Conservation (phyloP, 2,329 filamentous ascomycete species). For the Cercospora sp. region DNA sequence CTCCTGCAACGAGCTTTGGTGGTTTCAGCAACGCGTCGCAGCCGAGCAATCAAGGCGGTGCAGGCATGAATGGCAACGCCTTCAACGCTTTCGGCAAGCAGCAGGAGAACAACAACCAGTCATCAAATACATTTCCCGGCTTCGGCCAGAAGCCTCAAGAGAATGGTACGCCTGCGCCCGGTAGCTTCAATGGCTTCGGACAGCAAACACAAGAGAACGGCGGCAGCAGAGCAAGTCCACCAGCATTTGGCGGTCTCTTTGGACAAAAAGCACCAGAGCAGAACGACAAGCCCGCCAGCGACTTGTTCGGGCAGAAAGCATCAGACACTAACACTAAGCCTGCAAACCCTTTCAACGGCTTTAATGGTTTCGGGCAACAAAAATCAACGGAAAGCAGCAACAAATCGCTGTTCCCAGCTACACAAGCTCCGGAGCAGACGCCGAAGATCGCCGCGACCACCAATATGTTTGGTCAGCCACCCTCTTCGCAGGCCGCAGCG, state of each 20-base stretch:
- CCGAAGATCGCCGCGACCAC: conserved; percentile 9
- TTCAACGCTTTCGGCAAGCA: conserved; percentile 5
- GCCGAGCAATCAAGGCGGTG: conserved; percentile 17
- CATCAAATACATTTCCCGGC: conserved; percentile 12
- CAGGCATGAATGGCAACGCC: conserved; percentile 9
- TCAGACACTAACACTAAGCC: conserved; percentile 9
- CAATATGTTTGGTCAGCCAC: conserved; percentile 17
- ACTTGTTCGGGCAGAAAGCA: conserved; percentile 6
- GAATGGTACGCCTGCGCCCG: conserved; percentile 14
- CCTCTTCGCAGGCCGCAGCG: conserved; percentile 14
- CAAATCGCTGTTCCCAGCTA: conserved; percentile 15
- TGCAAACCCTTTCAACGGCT: not conserved
- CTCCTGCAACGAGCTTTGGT: conserved; percentile 23
- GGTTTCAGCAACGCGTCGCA: conserved; percentile 23
- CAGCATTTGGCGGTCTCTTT: conserved; percentile 16
- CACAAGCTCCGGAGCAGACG: conserved; percentile 7
- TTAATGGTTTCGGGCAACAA: conserved; percentile 14
- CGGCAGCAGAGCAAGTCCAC: conserved; percentile 17
- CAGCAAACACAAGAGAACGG: conserved; percentile 15
- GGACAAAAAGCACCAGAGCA: conserved; percentile 19
- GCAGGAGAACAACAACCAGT: conserved; percentile 12
- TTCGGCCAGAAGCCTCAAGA: conserved; percentile 24
- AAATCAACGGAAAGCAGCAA: conserved; percentile 13
- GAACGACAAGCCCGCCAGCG: conserved; percentile 5
- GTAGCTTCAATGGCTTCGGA: conserved; percentile 9